Percentiles rank a stretch among this genome's conserved stretches.
Conservation (phyloP, 192 early-diverging fungal species). For the Coemansia sp. region DNA sequence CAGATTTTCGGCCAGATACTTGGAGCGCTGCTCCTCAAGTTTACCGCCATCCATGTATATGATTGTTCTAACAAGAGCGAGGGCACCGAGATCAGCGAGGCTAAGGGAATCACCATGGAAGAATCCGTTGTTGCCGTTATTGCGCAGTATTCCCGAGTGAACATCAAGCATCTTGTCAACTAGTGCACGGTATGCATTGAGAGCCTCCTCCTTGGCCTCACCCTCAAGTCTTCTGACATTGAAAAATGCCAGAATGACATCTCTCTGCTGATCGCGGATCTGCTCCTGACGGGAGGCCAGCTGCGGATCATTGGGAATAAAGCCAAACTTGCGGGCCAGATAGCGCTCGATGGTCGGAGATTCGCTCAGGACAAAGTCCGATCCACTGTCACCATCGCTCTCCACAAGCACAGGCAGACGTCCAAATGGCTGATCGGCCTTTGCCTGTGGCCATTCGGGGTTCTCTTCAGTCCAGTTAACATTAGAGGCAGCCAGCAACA, state of each 20-base stretch:
- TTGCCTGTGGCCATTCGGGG: constrained; percentile 51
- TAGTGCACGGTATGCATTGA: constrained; percentile 7
- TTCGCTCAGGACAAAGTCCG: constrained; percentile 36
- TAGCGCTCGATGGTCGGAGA: constrained; percentile 54
- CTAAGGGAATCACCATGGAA: constrained; percentile 42
- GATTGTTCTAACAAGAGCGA: background rate
- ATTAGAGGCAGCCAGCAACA: constrained; percentile 41
- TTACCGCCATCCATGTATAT: background rate
- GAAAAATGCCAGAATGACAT: constrained; percentile 1
- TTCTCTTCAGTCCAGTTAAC: constrained; percentile 43
- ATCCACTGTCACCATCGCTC: constrained; percentile 19
- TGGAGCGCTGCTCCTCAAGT: background rate
- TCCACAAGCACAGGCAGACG: constrained; percentile 53
- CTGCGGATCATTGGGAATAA: constrained; percentile 31
- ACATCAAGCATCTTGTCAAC: constrained; percentile 26
- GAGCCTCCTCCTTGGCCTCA: constrained; percentile 15
- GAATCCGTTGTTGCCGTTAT: constrained; percentile 55
- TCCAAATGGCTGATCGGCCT: constrained; percentile 47
- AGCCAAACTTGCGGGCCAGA: constrained; percentile 45
- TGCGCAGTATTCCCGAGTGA: constrained; percentile 28
- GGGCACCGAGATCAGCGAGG: constrained; percentile 31
- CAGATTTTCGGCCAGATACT: constrained; percentile 1
- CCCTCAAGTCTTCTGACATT: background rate
- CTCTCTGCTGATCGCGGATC: constrained; percentile 17
- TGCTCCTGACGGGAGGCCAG: constrained; percentile 33